Base-by-base conservation (phyloP, 1,139 yeast species). In the Scheffersomyces parashehatae region DNA sequence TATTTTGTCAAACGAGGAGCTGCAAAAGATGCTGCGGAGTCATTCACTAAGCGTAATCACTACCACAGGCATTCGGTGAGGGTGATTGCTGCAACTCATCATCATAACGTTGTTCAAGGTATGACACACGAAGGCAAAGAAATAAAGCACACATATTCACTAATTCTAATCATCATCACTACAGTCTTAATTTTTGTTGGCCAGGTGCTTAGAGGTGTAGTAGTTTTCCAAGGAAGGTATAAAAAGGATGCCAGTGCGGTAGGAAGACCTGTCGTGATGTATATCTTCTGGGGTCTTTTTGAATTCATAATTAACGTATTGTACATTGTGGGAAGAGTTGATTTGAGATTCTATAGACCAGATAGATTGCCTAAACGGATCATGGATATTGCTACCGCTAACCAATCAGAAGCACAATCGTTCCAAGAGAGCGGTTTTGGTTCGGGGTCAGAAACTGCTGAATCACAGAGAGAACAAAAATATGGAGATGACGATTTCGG, bases 261-360 rank as follows among this genome's bases (percentile, higher is more conserved):
- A 4, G 57, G 64, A 29, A 48, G 52, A 13, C 64, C 67, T 8
- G 58, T 66, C 26, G 64, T 59, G 24, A 68, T 69, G 62, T 71
- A 68, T 51, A 57, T 70, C 9, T 50, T 59, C 37, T 73, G 77
- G 77, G 77, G 77, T 14, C 56, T 60, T 8, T 64, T 69, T 33
- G 78, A 73, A 54, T 49, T 53, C 10, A 50, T 72, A 29, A 66
- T 70, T 40, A 68, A 71, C 51, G 24, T 64, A 4, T 51, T 71
- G 31, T 73, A 71, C 50, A 56, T 73, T 39, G 52, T 72, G 24
- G 77, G 77, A 10, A 66, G 79, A 57, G 75, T 70, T 30, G 79
- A 73, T 53, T 65, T 73, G 50, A 57, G 79, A 46, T 73, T 73
- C 59, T 73, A 73, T 60, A 66, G 75, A 50, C 78, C 79, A 36